Base-by-base conservation (phyloP, 1,139 yeast species). In the Spathaspora sp. region DNA sequence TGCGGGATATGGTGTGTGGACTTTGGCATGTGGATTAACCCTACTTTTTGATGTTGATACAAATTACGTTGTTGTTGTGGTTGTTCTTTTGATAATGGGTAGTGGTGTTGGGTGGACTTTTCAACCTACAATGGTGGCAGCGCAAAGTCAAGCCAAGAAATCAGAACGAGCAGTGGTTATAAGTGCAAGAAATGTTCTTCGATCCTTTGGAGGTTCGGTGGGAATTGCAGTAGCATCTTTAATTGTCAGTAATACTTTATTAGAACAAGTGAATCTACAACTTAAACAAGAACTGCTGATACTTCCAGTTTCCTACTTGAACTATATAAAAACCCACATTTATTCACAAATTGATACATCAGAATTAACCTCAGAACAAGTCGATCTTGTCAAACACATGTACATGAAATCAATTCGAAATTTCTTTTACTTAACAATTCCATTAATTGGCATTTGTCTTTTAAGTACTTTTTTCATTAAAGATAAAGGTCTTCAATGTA, bases 71-170 rank as follows among this genome's bases (percentile, higher is more conserved):
- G 64, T 64, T 0, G 56, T 69, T 27, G 65, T 66, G 1, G 62
- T 72, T 10, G 57, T 72, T 0, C 54, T 75, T 49, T 49, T 75
- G 18, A 38, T 74, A 2, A 69, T 72, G 60, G 84, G 84, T 6
- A 45, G 65, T 4, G 83, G 82, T 0, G 67, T 72, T 13, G 84
- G 82, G 2, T 67, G 67, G 48, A 74, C 78, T 4, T 78, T 80
- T 61, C 84, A 79, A 56, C 82, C 83, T 7, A 74, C 81, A 0
- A 64, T 79, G 62, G 70, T 79, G 10, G 81, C 82, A 0, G 70
- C 73, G 2, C 78, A 76, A 51, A 78, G 82, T 1, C 76, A 76
- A 44, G 71, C 80, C 3, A 59, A 56, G 38, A 65, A 67, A 39
- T 63, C 72, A 2, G 83, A 79, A 51, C 59, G 84, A 43, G 81